Conservation (phyloP, 192 early-diverging fungal species). For the Mortierella claussenii region DNA sequence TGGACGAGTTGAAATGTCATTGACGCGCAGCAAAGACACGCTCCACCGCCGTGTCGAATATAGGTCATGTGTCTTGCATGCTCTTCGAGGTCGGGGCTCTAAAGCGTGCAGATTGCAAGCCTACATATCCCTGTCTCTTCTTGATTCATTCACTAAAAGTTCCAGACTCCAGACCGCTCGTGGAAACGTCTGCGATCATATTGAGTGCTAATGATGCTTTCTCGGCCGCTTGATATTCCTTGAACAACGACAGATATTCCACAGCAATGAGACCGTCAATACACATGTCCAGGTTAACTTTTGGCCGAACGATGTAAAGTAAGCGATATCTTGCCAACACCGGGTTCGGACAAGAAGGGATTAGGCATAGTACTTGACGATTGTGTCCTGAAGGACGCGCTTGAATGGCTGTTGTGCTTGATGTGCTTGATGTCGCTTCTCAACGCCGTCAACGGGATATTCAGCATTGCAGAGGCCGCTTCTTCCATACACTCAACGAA, state of each 20-base stretch:
- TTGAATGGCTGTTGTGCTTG: too few species aligned
- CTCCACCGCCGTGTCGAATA: not conserved
- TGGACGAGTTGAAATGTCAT: too few species aligned
- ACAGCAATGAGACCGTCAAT: not conserved
- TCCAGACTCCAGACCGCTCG: not conserved
- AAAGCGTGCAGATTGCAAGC: not conserved
- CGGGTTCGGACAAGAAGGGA: not conserved
- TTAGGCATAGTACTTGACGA: not conserved
- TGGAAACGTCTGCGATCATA: not conserved
- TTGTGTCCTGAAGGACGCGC: too few species aligned
- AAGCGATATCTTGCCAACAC: not conserved
- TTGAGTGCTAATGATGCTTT: not conserved
- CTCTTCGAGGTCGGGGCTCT: not conserved
- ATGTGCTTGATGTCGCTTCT: too few species aligned
- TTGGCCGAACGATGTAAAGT: not conserved
- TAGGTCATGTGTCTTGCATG: not conserved
- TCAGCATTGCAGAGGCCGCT: too few species aligned
- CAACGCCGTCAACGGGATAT: too few species aligned
- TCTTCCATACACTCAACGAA: too few species aligned
- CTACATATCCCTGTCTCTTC: not conserved
- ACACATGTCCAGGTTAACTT: not conserved
- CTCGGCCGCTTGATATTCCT: not conserved
- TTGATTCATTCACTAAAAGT: not conserved
- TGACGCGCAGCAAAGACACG: not conserved
- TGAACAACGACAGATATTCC: not conserved